phyloP scores from a whole-genome alignment of 768 basidiomycete genomes.

The Mycena filopes region DNA sequence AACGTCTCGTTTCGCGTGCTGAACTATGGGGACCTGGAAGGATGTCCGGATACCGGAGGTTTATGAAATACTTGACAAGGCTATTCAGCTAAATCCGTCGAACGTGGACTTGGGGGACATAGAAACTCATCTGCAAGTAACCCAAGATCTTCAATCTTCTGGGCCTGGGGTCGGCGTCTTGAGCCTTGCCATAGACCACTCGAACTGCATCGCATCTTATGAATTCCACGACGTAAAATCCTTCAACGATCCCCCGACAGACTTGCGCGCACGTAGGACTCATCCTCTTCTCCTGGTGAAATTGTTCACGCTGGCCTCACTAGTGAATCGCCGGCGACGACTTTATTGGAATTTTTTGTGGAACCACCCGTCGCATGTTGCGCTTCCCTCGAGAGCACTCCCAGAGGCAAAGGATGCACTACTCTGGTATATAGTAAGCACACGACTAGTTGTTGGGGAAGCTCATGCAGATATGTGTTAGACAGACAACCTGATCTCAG shows the following conservation, averaged over 20 bases:
- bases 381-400: conserved; percentile 53
- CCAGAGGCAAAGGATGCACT: conserved; percentile 60
- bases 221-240: conserved; percentile 44
- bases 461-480: conserved; percentile 23
- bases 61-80: conserved; percentile 42
- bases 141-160: conserved; percentile 29
- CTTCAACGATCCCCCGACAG: conserved; percentile 38
- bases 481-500: conserved; percentile 62
- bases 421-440: conserved; percentile 58
- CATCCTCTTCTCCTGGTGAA: background rate
- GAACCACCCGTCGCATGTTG: conserved; percentile 58
- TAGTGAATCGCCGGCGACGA: conserved; percentile 57
- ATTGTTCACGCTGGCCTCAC: background rate
- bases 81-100: conserved; percentile 41
- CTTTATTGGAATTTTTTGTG: conserved; percentile 65
- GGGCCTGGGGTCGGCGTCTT: conserved; percentile 37
- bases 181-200: conserved; percentile 58
- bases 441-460: background rate
- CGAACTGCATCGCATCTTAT: conserved; percentile 58
- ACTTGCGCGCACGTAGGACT: conserved; percentile 41
- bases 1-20: background rate
- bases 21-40: conserved; percentile 28
- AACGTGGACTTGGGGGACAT: conserved; percentile 45
- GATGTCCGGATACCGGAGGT: conserved; percentile 56
- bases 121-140: conserved; percentile 55